A percentile compares a stretch with the other conserved stretches of the same genome.
Evolutionary conservation across 345 rosid genomes (phyloP).

Genomic region (Salix exigua): DNA sequence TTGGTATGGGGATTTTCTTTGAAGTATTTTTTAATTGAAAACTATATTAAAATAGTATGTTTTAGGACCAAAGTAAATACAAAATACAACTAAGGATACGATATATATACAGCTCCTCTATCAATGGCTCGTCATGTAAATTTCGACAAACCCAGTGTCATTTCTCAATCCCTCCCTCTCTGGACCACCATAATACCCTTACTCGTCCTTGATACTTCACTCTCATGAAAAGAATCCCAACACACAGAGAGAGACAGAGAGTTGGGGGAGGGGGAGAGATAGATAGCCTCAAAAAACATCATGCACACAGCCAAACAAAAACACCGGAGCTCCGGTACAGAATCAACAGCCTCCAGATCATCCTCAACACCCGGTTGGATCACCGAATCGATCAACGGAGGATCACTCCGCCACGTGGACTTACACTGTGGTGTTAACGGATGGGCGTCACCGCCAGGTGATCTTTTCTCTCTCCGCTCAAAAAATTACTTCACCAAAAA

Average conservation of each 20-base stretch:
- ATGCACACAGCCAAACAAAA: slow-evolving; percentile 60
- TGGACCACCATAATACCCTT: not conserved
- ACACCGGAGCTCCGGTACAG: slow-evolving; percentile 35
- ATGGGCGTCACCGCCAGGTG: slow-evolving; percentile 93
- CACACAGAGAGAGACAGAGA: not conserved
- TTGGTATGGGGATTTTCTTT: no score
- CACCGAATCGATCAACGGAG: slow-evolving; percentile 59
- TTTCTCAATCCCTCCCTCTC: not conserved
- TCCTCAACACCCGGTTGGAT: slow-evolving; percentile 48
- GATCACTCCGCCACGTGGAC: slow-evolving; percentile 72
- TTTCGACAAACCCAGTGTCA: not conserved
- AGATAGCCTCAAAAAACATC: not conserved
- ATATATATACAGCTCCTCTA: no score
- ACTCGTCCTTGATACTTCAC: not conserved
- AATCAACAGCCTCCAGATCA: slow-evolving; percentile 25
- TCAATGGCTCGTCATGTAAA: not conserved
- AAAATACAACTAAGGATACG: no score
- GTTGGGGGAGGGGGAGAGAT: no score
- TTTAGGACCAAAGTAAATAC: no score
- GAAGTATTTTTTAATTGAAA: no score
- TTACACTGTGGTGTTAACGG: slow-evolving; percentile 69
- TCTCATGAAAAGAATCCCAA: not conserved
- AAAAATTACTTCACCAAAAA: slow-evolving; percentile 46
- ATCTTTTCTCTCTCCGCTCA: slow-evolving; percentile 71
- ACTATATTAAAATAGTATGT: no score